Evolutionary conservation across 108 stramenopile genomes (phyloP).

Genomic region (Conticribra weissflogii): DNA sequence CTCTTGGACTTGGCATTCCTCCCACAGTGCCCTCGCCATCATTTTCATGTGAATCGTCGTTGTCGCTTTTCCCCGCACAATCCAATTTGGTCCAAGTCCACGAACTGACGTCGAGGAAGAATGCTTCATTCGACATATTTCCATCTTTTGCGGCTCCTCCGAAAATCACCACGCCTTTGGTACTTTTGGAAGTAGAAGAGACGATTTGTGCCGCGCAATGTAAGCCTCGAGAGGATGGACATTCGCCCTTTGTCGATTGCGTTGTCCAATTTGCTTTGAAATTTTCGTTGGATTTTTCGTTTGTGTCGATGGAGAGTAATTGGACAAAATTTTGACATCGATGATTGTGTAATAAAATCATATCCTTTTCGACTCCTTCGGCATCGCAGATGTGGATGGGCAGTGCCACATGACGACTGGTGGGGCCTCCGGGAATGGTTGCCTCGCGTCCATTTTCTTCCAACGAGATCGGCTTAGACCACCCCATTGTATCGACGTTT

Average conservation of each 20-base stretch:
- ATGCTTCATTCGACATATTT: constrained; percentile 74
- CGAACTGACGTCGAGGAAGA: constrained; percentile 56
- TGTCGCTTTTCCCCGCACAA: no score
- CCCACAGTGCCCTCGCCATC: not conserved
- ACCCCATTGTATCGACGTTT: constrained; percentile 15
- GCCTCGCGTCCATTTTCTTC: constrained; percentile 14
- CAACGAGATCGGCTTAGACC: constrained; percentile 16
- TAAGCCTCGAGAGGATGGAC: constrained; percentile 65
- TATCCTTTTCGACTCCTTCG: constrained; percentile 2
- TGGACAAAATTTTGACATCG: constrained; percentile 57
- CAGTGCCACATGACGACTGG: constrained; percentile 72
- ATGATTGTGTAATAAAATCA: constrained; percentile 71
- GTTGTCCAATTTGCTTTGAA: constrained; percentile 16
- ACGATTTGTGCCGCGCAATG: constrained; percentile 54
- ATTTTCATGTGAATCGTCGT: no score
- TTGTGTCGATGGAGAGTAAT: constrained; percentile 9
- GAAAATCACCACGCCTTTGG: constrained; percentile 49
- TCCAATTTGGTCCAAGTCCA: constrained; percentile 66
- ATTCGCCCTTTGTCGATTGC: constrained; percentile 53
- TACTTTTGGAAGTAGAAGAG: not conserved
- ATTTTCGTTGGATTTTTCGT: constrained; percentile 7
- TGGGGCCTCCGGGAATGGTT: constrained; percentile 61
- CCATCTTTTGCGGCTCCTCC: constrained; percentile 74
- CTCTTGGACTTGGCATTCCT: constrained; percentile 50
- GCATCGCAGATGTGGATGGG: constrained; percentile 20